Base-by-base conservation (phyloP, 768 basidiomycete species). In the Suillus decipiens region DNA sequence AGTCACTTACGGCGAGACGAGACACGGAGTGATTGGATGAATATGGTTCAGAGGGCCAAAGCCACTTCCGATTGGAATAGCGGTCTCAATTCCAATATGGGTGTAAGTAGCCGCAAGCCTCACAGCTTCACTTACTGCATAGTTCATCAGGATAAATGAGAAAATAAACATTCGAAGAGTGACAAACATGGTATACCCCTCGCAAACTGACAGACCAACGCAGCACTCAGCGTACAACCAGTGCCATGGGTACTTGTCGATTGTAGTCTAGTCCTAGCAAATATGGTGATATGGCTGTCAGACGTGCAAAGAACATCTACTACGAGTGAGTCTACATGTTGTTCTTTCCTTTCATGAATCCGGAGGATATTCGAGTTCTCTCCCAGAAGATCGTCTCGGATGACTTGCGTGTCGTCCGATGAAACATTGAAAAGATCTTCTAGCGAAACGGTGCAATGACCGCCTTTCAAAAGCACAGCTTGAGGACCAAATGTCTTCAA, bases 211-310 rank as follows among this genome's bases (percentile, higher is more conserved):
- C 86, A 87, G 2, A 89, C 88, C 19, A 96, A 82, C 0, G 93
- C 92, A 0, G 95, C 88, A 53, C 88, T 89, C n/a, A 97, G 79
- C 0, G 95, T 97, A 72, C 95, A 97, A 2, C 95, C 95, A 0
- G 95, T 97, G 1, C 95, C 95, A 71, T 96, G 95, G 0, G 95
- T 97, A 67, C 81, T 92, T 39, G 76, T 82, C 7, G 90, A 86
- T 15, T 88, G 78, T 24, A 93, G 76, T 15, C 84, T 78, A 2
- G 89, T 87, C 8, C 85, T 81, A 22, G 85, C 79, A 64, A 87
- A 89, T 19, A 92, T 59, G 1, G 84, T 83, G 37, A 75, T 75
- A 5, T 68, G 66, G 14, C 76, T 72, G 51, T 71, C 65, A 42
- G 61, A 59, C 1, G 61, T 79, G 61, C 77, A 82, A 3, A 94